These are phyloP conservation scores for Grammothele lineata DNA, from an alignment of 768 basidiomycete genomes.

Conservation along the genomic window DNA sequence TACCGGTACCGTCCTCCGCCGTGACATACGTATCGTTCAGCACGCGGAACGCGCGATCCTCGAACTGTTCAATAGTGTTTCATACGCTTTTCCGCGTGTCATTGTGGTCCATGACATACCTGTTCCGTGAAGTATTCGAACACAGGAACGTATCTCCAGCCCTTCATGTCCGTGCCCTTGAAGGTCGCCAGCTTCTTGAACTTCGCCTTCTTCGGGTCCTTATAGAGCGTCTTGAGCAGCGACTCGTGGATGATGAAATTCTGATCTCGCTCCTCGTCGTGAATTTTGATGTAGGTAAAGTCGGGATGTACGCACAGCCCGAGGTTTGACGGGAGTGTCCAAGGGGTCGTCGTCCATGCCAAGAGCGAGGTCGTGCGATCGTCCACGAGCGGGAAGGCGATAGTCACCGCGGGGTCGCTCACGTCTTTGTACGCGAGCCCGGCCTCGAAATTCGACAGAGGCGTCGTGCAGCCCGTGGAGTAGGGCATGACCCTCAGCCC, in stretches of 20 bases:
- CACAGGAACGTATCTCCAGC: slow-evolving; percentile 91
- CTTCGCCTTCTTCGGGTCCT: slow-evolving; percentile 95
- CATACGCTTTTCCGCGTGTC: no score
- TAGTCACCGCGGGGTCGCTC: slow-evolving; percentile 91
- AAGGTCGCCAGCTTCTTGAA: slow-evolving; percentile 88
- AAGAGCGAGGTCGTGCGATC: slow-evolving; percentile 87
- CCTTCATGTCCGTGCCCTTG: slow-evolving; percentile 90
- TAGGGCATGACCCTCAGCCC: slow-evolving; percentile 97
- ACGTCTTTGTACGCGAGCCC: slow-evolving; percentile 90
- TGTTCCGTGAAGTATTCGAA: slow-evolving; percentile 97
- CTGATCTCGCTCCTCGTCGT: slow-evolving; percentile 78
- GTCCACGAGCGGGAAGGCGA: slow-evolving; percentile 89
- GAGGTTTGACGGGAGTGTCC: slow-evolving; percentile 96
- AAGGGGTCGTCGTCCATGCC: slow-evolving; percentile 99
- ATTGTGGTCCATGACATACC: slow-evolving; percentile 52
- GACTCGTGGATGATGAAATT: slow-evolving; percentile 93
- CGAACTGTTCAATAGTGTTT: no score
- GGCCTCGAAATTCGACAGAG: slow-evolving; percentile 96
- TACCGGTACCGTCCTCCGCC: slow-evolving; percentile 90
- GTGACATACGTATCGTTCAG: slow-evolving; percentile 92
- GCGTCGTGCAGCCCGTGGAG: slow-evolving; percentile 93
- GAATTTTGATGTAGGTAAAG: slow-evolving; percentile 94
- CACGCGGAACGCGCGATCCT: slow-evolving; percentile 88
- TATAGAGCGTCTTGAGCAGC: slow-evolving; percentile 85
- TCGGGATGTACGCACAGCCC: slow-evolving; percentile 95